Base-by-base conservation (phyloP, 805 yeast genomes). In the Metschnikowia cubensis region DNA sequence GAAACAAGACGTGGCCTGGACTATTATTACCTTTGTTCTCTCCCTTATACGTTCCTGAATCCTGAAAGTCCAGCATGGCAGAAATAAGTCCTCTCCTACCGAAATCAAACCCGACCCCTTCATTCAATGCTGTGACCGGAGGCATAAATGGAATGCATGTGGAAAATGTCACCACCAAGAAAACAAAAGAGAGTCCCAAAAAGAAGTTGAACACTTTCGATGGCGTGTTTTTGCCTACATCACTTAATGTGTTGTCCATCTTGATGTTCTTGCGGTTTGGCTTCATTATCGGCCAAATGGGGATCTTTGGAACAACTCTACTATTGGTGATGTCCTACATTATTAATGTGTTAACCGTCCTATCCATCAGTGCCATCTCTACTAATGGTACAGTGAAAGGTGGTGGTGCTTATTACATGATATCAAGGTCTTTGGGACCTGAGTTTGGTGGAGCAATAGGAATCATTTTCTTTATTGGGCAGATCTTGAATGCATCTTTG, bases 401-500 rank as follows among this genome's bases (percentile, higher is more conserved):
- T 13, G 99, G 99, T 14, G 99, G 99, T 43, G 97, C 98, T 0
- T 94, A 94, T 65, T 94, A 90, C 61, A 94, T 94, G 97, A 89
- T 94, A 52, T 87, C 96, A 33, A 77, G 99, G 57, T 85, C 96
- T 33, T 71, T 94, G 53, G 99, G 99, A 0, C 97, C 97, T 3
- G 99, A 94, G 65, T 94, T 94, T 68, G 99, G 99, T 25, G 99
- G 99, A 3, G 87, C 97, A 3, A 92, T 94, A 55, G 99, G 99
- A 1, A 76, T 94, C 29, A 92, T 94, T 21, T 94, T 94, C 66
- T 95, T 86, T 62, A 75, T 94, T 47, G 99, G 99, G 0, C 99
- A 94, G 70, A 90, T 91, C 7, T 74, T 94, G 50, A 94, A 94
- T 65, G 78, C 90, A 43, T 90, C 97, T 38, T 79, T 94, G 76